Conservation (phyloP, 208 protist genomes). For the Trypanosoma caninum region DNA sequence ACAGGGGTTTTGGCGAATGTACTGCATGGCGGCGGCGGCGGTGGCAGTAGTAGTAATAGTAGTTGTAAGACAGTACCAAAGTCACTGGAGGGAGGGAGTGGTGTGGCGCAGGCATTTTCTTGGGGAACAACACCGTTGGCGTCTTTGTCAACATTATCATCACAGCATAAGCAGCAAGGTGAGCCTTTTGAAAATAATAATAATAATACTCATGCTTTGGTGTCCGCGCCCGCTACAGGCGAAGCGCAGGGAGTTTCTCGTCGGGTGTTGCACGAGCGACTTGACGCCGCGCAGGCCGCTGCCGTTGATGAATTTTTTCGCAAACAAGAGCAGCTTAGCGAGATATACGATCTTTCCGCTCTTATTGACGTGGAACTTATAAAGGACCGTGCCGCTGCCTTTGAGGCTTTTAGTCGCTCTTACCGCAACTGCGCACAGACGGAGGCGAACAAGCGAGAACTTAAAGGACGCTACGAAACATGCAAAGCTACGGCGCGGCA, state of each 20-base stretch:
- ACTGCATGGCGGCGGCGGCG: neutral
- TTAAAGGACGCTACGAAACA: conserved; percentile 58
- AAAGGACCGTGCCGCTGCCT: conserved; percentile 71
- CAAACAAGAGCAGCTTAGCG: conserved; percentile 37
- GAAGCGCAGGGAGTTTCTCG: too few species aligned
- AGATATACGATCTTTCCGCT: conserved; percentile 47
- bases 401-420: conserved; percentile 84
- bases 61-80: neutral
- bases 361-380: conserved; percentile 72
- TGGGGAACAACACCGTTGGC: too few species aligned
- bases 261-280: conserved; percentile 20
- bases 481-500: conserved; percentile 65
- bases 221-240: too few species aligned
- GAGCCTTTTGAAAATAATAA: too few species aligned
- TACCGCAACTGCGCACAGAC: conserved; percentile 75
- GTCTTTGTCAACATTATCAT: too few species aligned
- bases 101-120: neutral
- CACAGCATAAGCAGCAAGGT: too few species aligned
- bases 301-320: conserved; percentile 48
- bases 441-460: conserved; percentile 63
- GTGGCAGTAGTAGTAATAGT: neutral
- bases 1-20: conserved; percentile 8
- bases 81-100: neutral
- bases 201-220: too few species aligned
- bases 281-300: conserved; percentile 32